A percentile compares a stretch with the other conserved stretches of the same genome.
Evolutionary conservation across 148 eudicot genomes (phyloP).

Genomic region (Polygonum aviculare): DNA sequence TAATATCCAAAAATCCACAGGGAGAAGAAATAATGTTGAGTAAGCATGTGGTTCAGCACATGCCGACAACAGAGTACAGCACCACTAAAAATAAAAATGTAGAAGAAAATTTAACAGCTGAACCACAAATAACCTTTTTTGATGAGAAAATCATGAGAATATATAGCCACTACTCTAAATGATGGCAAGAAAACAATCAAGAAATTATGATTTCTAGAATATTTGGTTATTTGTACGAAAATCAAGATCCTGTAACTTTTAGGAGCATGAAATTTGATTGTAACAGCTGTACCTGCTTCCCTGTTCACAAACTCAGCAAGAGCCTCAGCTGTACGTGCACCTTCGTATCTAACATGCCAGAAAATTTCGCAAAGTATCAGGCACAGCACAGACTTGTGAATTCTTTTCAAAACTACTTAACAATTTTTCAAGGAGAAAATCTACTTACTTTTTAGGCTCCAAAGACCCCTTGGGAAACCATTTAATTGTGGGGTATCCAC

Average conservation of each 20-base stretch:
- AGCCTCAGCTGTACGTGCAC: conserved; percentile 86
- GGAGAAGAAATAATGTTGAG: background rate
- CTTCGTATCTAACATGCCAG: conserved; percentile 62
- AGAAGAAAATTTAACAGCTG: background rate
- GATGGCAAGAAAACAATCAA: background rate
- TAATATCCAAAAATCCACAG: background rate
- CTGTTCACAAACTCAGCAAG: conserved; percentile 70
- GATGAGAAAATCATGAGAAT: background rate
- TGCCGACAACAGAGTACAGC: background rate
- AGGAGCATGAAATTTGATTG: background rate
- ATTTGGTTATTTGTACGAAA: background rate
- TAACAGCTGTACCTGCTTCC: conserved; percentile 59
- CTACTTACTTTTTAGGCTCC: conserved; percentile 86
- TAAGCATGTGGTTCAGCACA: background rate
- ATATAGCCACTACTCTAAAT: background rate
- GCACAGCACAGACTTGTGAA: background rate
- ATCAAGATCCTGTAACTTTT: background rate
- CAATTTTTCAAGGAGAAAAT: conserved; percentile 60
- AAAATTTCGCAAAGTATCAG: background rate
- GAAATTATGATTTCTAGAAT: background rate
- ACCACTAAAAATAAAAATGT: background rate
- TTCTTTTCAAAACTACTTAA: conserved; percentile 30
- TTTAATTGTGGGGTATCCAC: conserved; percentile 92
- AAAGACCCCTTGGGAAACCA: conserved; percentile 98
- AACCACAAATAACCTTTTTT: background rate